These are phyloP conservation scores for Calonectria hawksworthii DNA, from an alignment of 2,329 filamentous ascomycete genomes.

Conservation along the genomic window DNA sequence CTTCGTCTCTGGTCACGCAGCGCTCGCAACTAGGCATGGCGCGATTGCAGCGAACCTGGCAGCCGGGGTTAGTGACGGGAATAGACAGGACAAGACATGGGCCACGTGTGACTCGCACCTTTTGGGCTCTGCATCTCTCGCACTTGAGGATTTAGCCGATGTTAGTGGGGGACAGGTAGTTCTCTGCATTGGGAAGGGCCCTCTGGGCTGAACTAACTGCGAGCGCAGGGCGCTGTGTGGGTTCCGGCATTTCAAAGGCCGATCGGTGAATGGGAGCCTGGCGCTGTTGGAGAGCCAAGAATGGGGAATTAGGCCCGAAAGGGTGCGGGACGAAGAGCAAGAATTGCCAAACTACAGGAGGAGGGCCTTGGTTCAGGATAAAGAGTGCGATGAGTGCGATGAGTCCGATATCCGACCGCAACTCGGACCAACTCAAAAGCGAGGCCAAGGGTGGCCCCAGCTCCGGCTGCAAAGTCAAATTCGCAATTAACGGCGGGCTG, in stretches of 20 bases:
- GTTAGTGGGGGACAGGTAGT: neutral
- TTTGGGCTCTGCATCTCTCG: slow-evolving; percentile 5
- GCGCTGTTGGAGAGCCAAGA: neutral
- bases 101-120: neutral
- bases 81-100: neutral
- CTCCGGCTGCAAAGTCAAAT: neutral
- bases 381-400: slow-evolving; percentile 8
- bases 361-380: slow-evolving; percentile 5
- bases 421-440: neutral
- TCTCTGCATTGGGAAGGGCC: neutral
- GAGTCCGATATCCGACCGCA: slow-evolving; percentile 4
- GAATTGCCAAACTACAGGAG: neutral
- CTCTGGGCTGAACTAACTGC: neutral
- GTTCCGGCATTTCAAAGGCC: neutral
- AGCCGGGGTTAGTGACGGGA: neutral
- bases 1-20: neutral
- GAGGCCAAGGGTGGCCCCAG: neutral
- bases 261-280: neutral
- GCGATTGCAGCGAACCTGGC: neutral
- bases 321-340: neutral
- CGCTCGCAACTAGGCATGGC: neutral
- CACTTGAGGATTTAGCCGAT: neutral
- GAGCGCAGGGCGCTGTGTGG: neutral
- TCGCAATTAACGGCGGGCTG: neutral
- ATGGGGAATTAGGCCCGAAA: neutral